phyloP scores from a whole-genome alignment of 2,329 filamentous ascomycete genomes.

The Phialophora chinensis region DNA sequence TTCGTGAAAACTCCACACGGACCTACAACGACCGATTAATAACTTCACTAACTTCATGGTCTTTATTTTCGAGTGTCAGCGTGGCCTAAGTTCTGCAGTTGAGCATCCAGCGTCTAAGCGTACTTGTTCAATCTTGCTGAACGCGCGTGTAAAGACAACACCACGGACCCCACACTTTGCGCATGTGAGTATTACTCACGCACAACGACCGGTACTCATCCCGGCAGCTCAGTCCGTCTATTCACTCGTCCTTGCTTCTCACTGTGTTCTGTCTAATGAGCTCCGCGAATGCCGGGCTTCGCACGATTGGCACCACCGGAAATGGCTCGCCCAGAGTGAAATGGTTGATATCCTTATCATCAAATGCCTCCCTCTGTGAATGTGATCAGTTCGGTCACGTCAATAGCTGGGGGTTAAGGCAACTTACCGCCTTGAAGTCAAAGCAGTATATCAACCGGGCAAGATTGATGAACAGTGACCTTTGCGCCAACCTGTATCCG shows the following conservation, averaged over 20 bases:
- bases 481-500: conserved; percentile 44
- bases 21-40: too few species aligned
- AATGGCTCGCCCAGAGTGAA: conserved; percentile 8
- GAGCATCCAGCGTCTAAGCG: too few species aligned
- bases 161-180: background rate
- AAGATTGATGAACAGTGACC: conserved; percentile 44
- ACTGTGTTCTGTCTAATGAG: background rate
- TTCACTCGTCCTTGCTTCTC: background rate
- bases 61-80: too few species aligned
- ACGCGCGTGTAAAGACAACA: background rate
- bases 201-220: background rate
- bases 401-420: background rate
- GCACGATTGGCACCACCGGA: background rate
- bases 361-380: conserved; percentile 6
- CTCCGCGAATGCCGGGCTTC: background rate
- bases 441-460: conserved; percentile 44
- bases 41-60: too few species aligned
- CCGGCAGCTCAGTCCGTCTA: background rate
- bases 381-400: background rate
- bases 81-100: too few species aligned
- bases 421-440: conserved; percentile 37
- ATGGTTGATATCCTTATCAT: conserved; percentile 6
- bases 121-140: too few species aligned
- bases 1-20: too few species aligned
- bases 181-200: background rate